These are phyloP conservation scores for Aspergillus transmontanensis DNA, from an alignment of 2,329 filamentous ascomycete genomes.

Conservation along the genomic window DNA sequence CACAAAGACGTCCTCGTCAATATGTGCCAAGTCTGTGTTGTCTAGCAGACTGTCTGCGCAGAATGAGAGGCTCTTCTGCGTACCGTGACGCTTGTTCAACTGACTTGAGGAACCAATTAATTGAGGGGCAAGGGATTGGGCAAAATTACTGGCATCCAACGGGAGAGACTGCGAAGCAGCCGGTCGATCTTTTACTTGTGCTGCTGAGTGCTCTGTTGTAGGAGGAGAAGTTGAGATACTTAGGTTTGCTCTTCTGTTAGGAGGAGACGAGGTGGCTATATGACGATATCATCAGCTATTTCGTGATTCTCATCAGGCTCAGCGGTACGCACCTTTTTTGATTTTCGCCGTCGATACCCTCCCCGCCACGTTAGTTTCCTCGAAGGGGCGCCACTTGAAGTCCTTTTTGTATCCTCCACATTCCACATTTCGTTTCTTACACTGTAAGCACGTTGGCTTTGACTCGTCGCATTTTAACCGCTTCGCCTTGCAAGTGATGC, in stretches of 20 bases:
- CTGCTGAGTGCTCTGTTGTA: conserved; percentile 5
- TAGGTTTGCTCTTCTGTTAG: conserved; percentile 9
- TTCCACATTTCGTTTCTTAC: conserved; percentile 63
- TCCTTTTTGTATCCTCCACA: conserved; percentile 76
- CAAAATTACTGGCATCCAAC: neutral
- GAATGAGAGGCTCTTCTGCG: conserved; percentile 12
- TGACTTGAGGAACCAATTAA: conserved; percentile 2
- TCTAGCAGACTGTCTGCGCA: conserved; percentile 16
- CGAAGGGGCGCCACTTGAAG: conserved; percentile 74
- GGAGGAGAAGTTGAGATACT: conserved; percentile 5
- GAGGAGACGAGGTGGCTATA: conserved; percentile 14
- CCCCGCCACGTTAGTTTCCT: conserved; percentile 59
- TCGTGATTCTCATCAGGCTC: neutral
- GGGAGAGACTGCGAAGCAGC: neutral
- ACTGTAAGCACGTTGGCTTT: conserved; percentile 69
- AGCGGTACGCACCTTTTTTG: conserved; percentile 47
- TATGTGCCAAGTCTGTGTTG: conserved; percentile 10
- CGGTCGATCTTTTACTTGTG: neutral
- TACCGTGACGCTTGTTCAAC: conserved; percentile 4
- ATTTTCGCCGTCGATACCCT: conserved; percentile 40
- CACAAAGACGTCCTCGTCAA: conserved; percentile 15
- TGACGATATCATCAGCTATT: conserved; percentile 3
- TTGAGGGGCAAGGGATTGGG: conserved; percentile 6
- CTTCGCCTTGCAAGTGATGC: conserved; percentile 73
- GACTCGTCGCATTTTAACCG: conserved; percentile 74